phyloP scores from a whole-genome alignment of 2,329 filamentous ascomycete species.

The Nigrospora osmanthi region DNA sequence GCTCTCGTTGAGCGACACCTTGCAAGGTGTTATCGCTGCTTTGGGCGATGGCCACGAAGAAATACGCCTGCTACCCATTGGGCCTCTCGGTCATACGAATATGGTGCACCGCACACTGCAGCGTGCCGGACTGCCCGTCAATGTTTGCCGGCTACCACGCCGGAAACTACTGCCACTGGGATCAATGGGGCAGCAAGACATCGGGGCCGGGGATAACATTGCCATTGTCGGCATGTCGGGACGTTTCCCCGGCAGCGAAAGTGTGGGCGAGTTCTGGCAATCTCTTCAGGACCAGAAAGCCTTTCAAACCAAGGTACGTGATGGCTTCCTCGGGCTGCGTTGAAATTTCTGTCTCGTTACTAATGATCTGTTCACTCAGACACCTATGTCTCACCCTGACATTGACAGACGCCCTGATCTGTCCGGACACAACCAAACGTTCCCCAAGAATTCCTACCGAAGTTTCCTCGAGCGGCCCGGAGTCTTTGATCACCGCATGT shows the following conservation, averaged over 20 bases:
- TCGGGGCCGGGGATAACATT: conserved; percentile 8
- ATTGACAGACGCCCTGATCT: too few species aligned
- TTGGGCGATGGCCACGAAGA: not conserved
- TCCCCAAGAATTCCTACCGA: not conserved
- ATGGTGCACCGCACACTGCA: conserved; percentile 8
- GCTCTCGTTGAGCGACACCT: not conserved
- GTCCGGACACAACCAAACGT: too few species aligned
- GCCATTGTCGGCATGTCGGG: conserved; percentile 29
- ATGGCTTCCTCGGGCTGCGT: too few species aligned
- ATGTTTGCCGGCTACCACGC: not conserved
- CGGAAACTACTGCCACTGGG: conserved; percentile 3
- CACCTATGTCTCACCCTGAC: too few species aligned
- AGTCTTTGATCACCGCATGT: not conserved
- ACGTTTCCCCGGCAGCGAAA: conserved; percentile 22
- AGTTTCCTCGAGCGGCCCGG: not conserved
- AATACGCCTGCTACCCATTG: conserved; percentile 2
- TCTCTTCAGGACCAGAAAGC: conserved; percentile 10
- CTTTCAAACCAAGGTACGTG: too few species aligned
- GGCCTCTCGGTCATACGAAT: conserved; percentile 8
- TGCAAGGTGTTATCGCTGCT: not conserved
- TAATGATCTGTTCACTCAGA: too few species aligned
- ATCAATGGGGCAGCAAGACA: conserved; percentile 1
- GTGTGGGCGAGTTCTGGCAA: conserved; percentile 23
- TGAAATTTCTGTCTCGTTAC: too few species aligned
- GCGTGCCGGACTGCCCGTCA: conserved; percentile 1